Conservation (phyloP, 75 land plant genomes). For the Pinus tabuliformis region DNA sequence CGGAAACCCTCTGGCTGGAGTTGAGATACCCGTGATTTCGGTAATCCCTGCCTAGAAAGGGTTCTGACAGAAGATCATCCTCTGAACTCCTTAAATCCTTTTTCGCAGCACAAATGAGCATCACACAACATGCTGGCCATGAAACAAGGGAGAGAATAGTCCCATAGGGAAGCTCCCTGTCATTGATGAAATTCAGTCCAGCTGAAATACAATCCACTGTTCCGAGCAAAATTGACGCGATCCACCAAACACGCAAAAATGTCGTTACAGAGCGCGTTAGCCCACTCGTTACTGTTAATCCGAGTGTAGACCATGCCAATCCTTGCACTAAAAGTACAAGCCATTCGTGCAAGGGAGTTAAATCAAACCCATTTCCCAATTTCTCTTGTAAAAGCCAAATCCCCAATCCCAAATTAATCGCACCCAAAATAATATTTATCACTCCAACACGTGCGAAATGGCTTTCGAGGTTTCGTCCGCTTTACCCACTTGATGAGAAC, state of each 20-base stretch:
- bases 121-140: slow-evolving; percentile 10
- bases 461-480: neutral
- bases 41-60: neutral
- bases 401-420: neutral
- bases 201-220: slow-evolving; percentile 11
- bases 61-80: neutral
- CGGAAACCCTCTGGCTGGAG: neutral
- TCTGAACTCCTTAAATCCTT: neutral
- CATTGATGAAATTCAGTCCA: neutral
- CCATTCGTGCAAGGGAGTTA: slow-evolving; percentile 13
- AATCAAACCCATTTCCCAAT: neutral
- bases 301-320: neutral
- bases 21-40: neutral
- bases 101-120: slow-evolving; percentile 2
- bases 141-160: slow-evolving; percentile 15
- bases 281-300: slow-evolving; percentile 1
- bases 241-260: slow-evolving; percentile 8
- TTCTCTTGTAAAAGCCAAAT: slow-evolving; percentile 7
- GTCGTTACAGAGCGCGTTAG: neutral
- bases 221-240: neutral
- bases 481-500: neutral
- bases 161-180: neutral
- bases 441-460: slow-evolving; percentile 5
- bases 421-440: slow-evolving; percentile 9
- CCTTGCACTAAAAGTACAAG: slow-evolving; percentile 15